Evolutionary conservation across 371 early-diverging fungal genomes (phyloP).

Genomic region (Zancudomyces culisetae): DNA sequence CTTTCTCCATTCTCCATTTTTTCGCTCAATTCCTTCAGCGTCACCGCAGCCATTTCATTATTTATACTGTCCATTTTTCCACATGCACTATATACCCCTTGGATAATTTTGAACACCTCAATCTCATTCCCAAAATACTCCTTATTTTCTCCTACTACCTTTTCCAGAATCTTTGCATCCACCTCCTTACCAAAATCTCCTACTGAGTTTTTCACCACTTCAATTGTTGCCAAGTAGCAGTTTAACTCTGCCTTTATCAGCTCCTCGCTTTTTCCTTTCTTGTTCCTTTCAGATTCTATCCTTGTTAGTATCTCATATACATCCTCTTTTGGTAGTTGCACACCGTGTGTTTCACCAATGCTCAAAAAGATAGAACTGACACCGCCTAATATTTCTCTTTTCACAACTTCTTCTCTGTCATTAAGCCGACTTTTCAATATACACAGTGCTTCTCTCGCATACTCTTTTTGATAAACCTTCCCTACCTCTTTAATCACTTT

Average conservation of each 20-base stretch:
- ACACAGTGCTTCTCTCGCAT: background rate
- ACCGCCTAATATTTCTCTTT: background rate
- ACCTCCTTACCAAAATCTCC: background rate
- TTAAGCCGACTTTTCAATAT: background rate
- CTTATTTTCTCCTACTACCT: background rate
- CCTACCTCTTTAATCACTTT: background rate
- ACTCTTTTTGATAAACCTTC: background rate
- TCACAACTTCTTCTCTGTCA: background rate
- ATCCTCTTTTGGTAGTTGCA: background rate
- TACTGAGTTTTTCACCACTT: background rate
- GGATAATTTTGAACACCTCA: background rate
- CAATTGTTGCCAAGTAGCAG: background rate
- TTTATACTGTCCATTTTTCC: background rate
- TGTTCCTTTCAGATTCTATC: background rate
- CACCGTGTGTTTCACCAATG: background rate
- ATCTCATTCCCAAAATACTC: background rate
- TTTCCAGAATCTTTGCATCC: background rate
- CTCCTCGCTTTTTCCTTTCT: background rate
- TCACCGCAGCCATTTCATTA: background rate
- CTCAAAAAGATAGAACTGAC: background rate
- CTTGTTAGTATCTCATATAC: too few relatives aligned
- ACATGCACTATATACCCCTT: background rate
- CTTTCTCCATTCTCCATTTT: background rate
- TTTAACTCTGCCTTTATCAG: background rate
- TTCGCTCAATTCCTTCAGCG: background rate